Evolutionary conservation across 495 filamentous ascomycete genomes (phyloP).

Genomic region (Penicillium pulvis): DNA sequence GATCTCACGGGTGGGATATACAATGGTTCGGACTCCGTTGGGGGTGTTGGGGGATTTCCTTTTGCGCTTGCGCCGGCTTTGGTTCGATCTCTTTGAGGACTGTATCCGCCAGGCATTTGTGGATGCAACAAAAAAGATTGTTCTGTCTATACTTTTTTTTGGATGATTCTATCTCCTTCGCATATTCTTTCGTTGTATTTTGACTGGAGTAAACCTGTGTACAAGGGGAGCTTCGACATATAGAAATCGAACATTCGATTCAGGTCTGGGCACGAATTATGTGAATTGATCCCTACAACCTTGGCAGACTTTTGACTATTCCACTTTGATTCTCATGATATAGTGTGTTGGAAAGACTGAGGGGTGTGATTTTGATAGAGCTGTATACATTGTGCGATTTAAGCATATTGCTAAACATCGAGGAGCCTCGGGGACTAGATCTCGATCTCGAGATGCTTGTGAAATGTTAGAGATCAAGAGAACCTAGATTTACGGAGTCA

Average conservation of each 20-base stretch:
- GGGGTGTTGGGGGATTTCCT: constrained; percentile 51
- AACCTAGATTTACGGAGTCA: not conserved
- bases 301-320: not conserved
- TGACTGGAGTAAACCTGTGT: not conserved
- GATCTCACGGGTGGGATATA: constrained; percentile 50
- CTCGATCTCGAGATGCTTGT: too few relatives aligned
- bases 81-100: constrained; percentile 19
- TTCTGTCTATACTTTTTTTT: constrained; percentile 39
- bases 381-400: too few relatives aligned
- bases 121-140: constrained; percentile 42
- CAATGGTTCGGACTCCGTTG: constrained; percentile 48
- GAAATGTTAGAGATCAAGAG: not conserved
- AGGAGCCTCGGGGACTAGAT: too few relatives aligned
- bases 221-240: constrained; percentile 4
- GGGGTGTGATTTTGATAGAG: too few relatives aligned
- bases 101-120: constrained; percentile 29
- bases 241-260: constrained; percentile 2
- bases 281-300: not conserved
- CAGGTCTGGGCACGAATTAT: not conserved
- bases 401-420: too few relatives aligned
- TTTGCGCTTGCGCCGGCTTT: constrained; percentile 41
- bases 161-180: constrained; percentile 8
- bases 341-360: too few relatives aligned
- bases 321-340: too few relatives aligned
- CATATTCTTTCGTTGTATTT: constrained; percentile 7